phyloP scores from a whole-genome alignment of 2,329 filamentous ascomycete species.

The Trichothecium sympodiale region DNA sequence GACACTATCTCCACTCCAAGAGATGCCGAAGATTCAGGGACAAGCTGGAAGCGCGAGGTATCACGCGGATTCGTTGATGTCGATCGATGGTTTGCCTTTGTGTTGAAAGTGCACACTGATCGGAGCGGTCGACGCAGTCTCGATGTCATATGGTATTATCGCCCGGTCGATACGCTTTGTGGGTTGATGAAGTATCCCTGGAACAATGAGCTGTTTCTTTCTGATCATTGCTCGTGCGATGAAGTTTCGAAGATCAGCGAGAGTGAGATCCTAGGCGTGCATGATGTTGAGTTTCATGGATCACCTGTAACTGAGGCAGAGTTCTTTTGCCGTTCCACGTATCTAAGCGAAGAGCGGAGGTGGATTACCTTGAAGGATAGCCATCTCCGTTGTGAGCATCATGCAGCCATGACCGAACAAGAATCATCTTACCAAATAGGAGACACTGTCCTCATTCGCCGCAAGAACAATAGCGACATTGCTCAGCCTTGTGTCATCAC shows the following conservation, averaged over 20 bases:
- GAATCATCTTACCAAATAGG: conserved; percentile 31
- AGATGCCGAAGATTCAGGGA: conserved; percentile 33
- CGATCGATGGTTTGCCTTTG: conserved; percentile 59
- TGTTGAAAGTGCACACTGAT: conserved; percentile 41
- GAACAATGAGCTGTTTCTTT: conserved; percentile 64
- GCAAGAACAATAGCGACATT: conserved; percentile 15
- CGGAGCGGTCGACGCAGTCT: conserved; percentile 31
- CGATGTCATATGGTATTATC: conserved; percentile 65
- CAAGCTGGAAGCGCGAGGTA: conserved; percentile 43
- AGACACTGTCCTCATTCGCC: conserved; percentile 45
- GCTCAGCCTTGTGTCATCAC: conserved; percentile 53
- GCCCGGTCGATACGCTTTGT: conserved; percentile 60
- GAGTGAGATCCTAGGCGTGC: conserved; percentile 44
- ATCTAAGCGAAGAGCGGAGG: conserved; percentile 44
- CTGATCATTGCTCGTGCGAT: conserved; percentile 62
- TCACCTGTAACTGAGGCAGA: conserved; percentile 33
- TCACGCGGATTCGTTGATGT: conserved; percentile 30
- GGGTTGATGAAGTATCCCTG: conserved; percentile 57
- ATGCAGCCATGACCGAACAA: conserved; percentile 7
- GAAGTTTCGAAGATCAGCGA: conserved; percentile 34
- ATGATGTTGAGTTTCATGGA: conserved; percentile 47
- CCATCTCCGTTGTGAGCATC: conserved; percentile 44
- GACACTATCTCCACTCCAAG: conserved; percentile 37
- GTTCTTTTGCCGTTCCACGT: conserved; percentile 63
- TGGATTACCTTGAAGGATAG: conserved; percentile 47